Percentiles rank a stretch among this genome's conserved stretches.
Evolutionary conservation across 306 rosid species (phyloP).

Genomic region (Cicer arietinum): DNA sequence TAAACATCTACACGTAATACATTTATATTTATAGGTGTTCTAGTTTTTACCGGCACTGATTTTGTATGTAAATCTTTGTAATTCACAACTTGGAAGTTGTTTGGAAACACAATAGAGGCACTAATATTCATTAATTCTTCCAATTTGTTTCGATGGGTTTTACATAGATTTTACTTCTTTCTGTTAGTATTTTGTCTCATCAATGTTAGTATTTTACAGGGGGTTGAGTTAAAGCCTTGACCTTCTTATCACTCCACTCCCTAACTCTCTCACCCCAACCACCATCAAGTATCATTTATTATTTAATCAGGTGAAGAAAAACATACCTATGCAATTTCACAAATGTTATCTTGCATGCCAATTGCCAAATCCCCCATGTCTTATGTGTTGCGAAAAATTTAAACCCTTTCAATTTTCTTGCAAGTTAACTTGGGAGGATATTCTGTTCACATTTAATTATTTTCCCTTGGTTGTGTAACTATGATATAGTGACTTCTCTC

Average conservation of each 20-base stretch:
- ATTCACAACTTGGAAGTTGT: not conserved
- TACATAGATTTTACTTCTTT: not conserved
- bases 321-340: not conserved
- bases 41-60: slow-evolving; percentile 16
- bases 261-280: no score
- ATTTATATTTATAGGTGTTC: not conserved
- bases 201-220: no score
- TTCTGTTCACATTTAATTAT: not conserved
- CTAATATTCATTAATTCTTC: not conserved
- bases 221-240: no score
- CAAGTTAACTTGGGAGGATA: slow-evolving; percentile 3
- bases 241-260: no score
- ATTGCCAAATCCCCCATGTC: not conserved
- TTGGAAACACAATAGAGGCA: not conserved
- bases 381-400: not conserved
- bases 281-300: not conserved
- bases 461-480: not conserved
- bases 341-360: slow-evolving; percentile 12
- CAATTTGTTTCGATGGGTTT: slow-evolving; percentile 3
- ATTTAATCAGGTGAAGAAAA: not conserved
- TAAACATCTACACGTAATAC: not conserved
- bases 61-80: not conserved
- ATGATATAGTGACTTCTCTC: not conserved
- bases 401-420: not conserved
- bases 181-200: not conserved